Evolutionary conservation across 1,284 basidiomycete species (phyloP).

Genomic region (Irpex lacteus): DNA sequence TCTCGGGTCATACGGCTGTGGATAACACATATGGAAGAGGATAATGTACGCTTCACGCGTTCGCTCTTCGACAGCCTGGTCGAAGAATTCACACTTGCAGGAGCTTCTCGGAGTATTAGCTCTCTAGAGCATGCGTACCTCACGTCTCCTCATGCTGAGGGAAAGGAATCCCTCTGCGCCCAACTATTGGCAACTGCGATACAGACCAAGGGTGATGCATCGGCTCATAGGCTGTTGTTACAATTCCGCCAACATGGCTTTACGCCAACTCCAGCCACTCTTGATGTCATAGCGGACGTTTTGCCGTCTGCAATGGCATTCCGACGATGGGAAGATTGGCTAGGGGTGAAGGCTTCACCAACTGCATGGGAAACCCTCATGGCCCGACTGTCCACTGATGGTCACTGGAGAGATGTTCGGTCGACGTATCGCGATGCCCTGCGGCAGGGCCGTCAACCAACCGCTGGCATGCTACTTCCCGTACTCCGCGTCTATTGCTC

Average conservation of each 20-base stretch:
- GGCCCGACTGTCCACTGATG: not conserved
- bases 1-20: not conserved
- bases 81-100: not conserved
- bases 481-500: constrained; percentile 51
- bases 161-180: constrained; percentile 1
- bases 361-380: constrained; percentile 53
- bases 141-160: not conserved
- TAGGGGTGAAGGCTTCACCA: constrained; percentile 37
- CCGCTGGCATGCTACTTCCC: constrained; percentile 46
- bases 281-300: constrained; percentile 36
- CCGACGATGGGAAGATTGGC: constrained; percentile 36
- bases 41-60: constrained; percentile 5
- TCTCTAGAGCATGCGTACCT: not conserved
- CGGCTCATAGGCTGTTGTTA: constrained; percentile 9
- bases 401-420: constrained; percentile 37
- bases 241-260: constrained; percentile 32
- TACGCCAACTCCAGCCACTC: constrained; percentile 29
- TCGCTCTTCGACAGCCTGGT: not conserved
- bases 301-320: constrained; percentile 40
- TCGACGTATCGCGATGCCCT: constrained; percentile 46
- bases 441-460: constrained; percentile 40
- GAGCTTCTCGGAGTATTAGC: not conserved
- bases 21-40: constrained; percentile 14
- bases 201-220: not conserved
- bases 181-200: not conserved